Evolutionary conservation across 441 rosid species (phyloP).

Genomic region (Biscutella auriculata): DNA sequence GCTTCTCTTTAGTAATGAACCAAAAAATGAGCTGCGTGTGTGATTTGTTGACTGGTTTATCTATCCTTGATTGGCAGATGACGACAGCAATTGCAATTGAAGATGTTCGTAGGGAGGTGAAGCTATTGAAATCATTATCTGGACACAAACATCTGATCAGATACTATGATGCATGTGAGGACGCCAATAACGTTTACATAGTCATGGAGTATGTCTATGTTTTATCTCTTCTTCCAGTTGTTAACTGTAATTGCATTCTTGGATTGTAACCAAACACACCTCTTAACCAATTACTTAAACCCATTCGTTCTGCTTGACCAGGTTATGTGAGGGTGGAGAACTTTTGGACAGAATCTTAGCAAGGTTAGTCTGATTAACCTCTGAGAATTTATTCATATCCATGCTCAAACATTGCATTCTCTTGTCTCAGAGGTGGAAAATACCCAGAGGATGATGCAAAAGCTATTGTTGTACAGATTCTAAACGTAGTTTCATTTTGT

Average conservation of each 20-base stretch:
- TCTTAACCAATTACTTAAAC: background rate
- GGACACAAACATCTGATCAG: slow-evolving; percentile 76
- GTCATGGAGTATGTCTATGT: slow-evolving; percentile 85
- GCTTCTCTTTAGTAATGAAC: background rate
- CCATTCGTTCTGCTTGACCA: slow-evolving; percentile 18
- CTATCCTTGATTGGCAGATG: slow-evolving; percentile 48
- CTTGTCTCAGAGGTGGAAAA: slow-evolving; percentile 62
- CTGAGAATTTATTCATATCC: background rate
- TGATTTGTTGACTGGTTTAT: background rate
- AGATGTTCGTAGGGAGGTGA: slow-evolving; percentile 94
- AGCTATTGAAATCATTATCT: slow-evolving; percentile 69
- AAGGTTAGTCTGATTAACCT: slow-evolving; percentile 36
- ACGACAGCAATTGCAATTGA: slow-evolving; percentile 87
- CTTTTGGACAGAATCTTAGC: slow-evolving; percentile 84
- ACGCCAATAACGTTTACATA: slow-evolving; percentile 83
- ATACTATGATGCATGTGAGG: slow-evolving; percentile 85
- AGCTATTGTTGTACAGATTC: slow-evolving; percentile 62
- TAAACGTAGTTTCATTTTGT: slow-evolving; percentile 76
- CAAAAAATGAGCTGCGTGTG: background rate
- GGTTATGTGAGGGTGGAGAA: slow-evolving; percentile 90
- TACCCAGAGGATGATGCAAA: slow-evolving; percentile 85
- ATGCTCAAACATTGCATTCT: background rate
- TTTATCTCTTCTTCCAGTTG: background rate
- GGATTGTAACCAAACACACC: background rate
- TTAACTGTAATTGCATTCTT: background rate